A percentile compares a stretch with the other conserved stretches of the same genome.
These are phyloP conservation scores for Protomyces arabidopsidicola DNA, from an alignment of 1,139 yeast species.

Conservation along the genomic window DNA sequence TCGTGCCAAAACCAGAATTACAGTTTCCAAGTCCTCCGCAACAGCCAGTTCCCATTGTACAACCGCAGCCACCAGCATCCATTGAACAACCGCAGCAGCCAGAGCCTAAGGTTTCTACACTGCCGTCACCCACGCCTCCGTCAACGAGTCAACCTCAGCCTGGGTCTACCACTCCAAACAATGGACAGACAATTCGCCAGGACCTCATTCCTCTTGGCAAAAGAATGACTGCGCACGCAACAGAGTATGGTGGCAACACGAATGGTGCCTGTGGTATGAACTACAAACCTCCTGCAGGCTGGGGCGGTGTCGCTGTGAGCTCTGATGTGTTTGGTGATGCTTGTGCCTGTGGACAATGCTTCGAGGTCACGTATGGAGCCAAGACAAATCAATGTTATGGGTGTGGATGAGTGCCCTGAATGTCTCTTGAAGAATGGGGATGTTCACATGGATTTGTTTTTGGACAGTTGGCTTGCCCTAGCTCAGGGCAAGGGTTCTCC, in stretches of 20 bases:
- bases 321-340: background rate
- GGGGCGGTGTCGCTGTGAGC: background rate
- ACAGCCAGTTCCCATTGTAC: too few relatives aligned
- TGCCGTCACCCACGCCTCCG: too few relatives aligned
- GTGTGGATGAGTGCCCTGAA: background rate
- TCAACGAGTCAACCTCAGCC: too few relatives aligned
- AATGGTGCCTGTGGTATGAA: background rate
- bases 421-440: background rate
- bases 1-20: too few relatives aligned
- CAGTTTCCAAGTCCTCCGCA: too few relatives aligned
- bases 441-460: background rate
- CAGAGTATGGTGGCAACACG: background rate
- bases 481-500: background rate
- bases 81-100: too few relatives aligned
- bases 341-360: background rate
- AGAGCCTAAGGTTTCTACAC: too few relatives aligned
- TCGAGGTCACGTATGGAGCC: background rate
- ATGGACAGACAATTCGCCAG: too few relatives aligned
- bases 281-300: background rate
- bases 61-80: too few relatives aligned
- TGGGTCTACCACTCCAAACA: too few relatives aligned
- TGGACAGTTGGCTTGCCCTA: background rate
- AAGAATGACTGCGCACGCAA: background rate
- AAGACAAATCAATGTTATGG: background rate
- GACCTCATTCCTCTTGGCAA: too few relatives aligned